phyloP scores from a whole-genome alignment of 305 asterid species.

The Rubia peregrina region DNA sequence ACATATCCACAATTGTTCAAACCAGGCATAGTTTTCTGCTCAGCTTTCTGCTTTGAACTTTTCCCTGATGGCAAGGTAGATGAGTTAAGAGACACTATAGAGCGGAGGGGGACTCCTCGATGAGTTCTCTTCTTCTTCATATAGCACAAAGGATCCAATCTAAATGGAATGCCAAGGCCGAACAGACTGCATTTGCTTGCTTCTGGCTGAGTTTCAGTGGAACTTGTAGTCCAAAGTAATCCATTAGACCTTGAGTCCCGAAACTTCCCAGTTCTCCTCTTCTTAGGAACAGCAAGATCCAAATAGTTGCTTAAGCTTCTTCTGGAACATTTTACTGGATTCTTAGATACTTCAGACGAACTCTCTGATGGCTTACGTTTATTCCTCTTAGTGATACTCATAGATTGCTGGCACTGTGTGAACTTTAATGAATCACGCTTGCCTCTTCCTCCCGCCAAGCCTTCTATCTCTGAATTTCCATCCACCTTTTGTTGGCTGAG shows the following conservation, averaged over 20 bases:
- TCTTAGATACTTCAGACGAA: slow-evolving; percentile 9
- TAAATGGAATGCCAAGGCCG: slow-evolving; percentile 17
- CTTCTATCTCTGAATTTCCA: slow-evolving; percentile 20
- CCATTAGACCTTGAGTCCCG: slow-evolving; percentile 22
- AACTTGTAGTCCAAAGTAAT: slow-evolving; percentile 24
- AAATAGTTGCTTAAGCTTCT: slow-evolving; percentile 21
- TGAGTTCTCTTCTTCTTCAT: slow-evolving; percentile 55
- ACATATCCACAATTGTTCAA: slow-evolving; percentile 21
- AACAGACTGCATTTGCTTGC: slow-evolving; percentile 20
- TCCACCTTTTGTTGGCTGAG: slow-evolving; percentile 20
- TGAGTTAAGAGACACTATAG: slow-evolving; percentile 25
- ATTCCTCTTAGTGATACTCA: slow-evolving; percentile 13
- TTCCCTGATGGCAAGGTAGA: slow-evolving; percentile 24
- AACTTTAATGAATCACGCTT: slow-evolving; percentile 19
- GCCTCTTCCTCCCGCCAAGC: slow-evolving; percentile 17
- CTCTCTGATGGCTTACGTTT: slow-evolving; percentile 16
- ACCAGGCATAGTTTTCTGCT: slow-evolving; percentile 23
- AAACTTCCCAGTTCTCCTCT: slow-evolving; percentile 26
- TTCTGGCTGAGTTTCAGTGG: slow-evolving; percentile 18
- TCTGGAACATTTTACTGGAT: slow-evolving; percentile 9
- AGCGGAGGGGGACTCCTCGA: slow-evolving; percentile 20
- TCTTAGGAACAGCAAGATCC: slow-evolving; percentile 26
- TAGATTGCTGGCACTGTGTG: slow-evolving; percentile 13
- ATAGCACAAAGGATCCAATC: slow-evolving; percentile 35
- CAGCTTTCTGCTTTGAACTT: slow-evolving; percentile 13